These are phyloP conservation scores for Gentiana straminea DNA, from an alignment of 257 asterid species.

Conservation along the genomic window DNA sequence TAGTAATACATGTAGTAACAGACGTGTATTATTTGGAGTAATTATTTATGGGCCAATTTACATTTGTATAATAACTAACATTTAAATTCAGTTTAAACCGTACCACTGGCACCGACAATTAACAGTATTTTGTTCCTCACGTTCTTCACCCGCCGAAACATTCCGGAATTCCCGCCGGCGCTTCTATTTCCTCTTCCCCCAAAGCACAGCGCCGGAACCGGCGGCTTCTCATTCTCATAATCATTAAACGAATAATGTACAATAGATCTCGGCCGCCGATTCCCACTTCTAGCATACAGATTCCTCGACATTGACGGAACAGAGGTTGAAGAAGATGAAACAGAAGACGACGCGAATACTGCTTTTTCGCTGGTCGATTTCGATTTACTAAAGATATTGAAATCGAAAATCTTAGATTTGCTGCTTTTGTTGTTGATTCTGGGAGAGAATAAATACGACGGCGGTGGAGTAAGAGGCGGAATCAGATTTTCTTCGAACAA, in stretches of 20 bases:
- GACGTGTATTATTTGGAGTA: too few species aligned
- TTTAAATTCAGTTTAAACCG: neutral
- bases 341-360: neutral
- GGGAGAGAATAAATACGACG: slow-evolving; percentile 29
- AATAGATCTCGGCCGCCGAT: slow-evolving; percentile 19
- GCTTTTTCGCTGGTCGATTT: too few species aligned
- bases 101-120: slow-evolving; percentile 3
- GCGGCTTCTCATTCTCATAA: slow-evolving; percentile 10
- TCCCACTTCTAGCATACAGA: neutral
- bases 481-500: slow-evolving; percentile 22
- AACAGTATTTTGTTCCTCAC: slow-evolving; percentile 30
- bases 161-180: slow-evolving; percentile 3
- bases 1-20: too few species aligned
- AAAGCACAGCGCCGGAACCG: slow-evolving; percentile 19
- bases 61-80: too few species aligned
- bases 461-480: slow-evolving; percentile 80
- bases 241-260: slow-evolving; percentile 3
- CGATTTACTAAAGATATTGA: too few species aligned
- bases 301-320: slow-evolving; percentile 29
- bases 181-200: slow-evolving; percentile 11
- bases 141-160: slow-evolving; percentile 20
- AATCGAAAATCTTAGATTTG: slow-evolving; percentile 8
- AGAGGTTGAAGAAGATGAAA: slow-evolving; percentile 24
- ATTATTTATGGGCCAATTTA: too few species aligned
- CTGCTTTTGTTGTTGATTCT: slow-evolving; percentile 1